phyloP scores from a whole-genome alignment of 352 stramenopile species.

The Pythium biforme region DNA sequence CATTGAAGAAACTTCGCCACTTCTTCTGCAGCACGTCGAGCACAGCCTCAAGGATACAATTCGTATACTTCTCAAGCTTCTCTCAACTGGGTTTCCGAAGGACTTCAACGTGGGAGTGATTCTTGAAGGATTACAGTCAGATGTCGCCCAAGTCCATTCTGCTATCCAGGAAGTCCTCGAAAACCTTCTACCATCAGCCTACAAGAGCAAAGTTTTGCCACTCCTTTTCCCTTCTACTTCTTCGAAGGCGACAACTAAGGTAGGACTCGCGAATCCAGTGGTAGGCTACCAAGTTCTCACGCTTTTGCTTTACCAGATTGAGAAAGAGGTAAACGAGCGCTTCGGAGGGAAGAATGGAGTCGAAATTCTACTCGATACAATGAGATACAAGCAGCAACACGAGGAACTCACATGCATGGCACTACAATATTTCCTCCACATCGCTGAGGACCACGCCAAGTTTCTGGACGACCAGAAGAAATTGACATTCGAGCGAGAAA shows the following conservation, averaged over 20 bases:
- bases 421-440: slow-evolving; percentile 82
- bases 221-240: slow-evolving; percentile 62
- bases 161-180: slow-evolving; percentile 86
- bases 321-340: slow-evolving; percentile 44
- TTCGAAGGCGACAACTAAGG: slow-evolving; percentile 54
- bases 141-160: slow-evolving; percentile 69
- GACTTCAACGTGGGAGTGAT: slow-evolving; percentile 84
- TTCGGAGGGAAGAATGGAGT: slow-evolving; percentile 52
- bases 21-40: slow-evolving; percentile 78
- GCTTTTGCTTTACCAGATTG: slow-evolving; percentile 41
- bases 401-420: slow-evolving; percentile 69
- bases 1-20: slow-evolving; percentile 72
- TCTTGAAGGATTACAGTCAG: slow-evolving; percentile 72
- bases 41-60: slow-evolving; percentile 73
- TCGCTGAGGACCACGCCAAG: slow-evolving; percentile 51
- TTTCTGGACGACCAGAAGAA: slow-evolving; percentile 41
- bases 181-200: slow-evolving; percentile 66
- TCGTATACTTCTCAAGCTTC: slow-evolving; percentile 72
- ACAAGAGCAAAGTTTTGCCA: slow-evolving; percentile 73
- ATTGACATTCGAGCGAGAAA: slow-evolving; percentile 43
- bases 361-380: slow-evolving; percentile 68
- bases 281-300: slow-evolving; percentile 21
- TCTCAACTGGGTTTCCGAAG: slow-evolving; percentile 78
- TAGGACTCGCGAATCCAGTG: background rate
- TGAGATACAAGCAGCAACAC: slow-evolving; percentile 61